Evolutionary conservation across 257 asterid genomes (phyloP), one percentile per base, ranked within the genome.

Genomic region (Lycium ferocissimum): DNA sequence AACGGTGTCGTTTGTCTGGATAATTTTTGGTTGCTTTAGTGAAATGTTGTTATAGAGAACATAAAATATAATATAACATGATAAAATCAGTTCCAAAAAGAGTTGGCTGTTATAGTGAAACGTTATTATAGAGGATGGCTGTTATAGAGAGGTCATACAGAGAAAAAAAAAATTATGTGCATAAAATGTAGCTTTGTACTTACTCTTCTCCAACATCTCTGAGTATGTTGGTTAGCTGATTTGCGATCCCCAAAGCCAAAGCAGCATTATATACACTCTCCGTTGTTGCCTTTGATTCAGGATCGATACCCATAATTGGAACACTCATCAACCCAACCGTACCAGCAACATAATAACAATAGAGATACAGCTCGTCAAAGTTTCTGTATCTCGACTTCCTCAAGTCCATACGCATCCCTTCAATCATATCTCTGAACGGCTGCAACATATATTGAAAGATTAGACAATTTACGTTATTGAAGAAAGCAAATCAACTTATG

Each of bases 151-250:
- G 45, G 45, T 40, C 45, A 3, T 5, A 40, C 5, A 0, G 45
- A 2, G 6, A 40, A 40, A 26, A 26, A 26, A 26, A 26, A 26
- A 26, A 26, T 37, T 0, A 12, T 7, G 63, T 51, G 82, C 11
- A 4, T 22, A 51, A 76, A 51, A 14, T 26, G 11, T 26, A 76
- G n/a, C 18, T 26, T 45, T 6, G 43, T 61, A 87, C 98, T 91
- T 92, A 97, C 99, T 97, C 99, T 90, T 97, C 99, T 81, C 99
- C 99, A 26, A 97, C 99, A 86, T 97, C 99, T 83, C 99, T 84
- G 67, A 97, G 97, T 83, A 97, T 97, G 89, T 97, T 97, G 11
- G 99, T 97, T 79, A 97, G 70, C 90, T 97, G 99, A 86, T 97
- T 97, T 0, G 99, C 99, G 7, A 97, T 90, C 45, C 99, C 99